phyloP scores from a whole-genome alignment of 2,329 filamentous ascomycete genomes.

The Dothistroma septosporum region DNA sequence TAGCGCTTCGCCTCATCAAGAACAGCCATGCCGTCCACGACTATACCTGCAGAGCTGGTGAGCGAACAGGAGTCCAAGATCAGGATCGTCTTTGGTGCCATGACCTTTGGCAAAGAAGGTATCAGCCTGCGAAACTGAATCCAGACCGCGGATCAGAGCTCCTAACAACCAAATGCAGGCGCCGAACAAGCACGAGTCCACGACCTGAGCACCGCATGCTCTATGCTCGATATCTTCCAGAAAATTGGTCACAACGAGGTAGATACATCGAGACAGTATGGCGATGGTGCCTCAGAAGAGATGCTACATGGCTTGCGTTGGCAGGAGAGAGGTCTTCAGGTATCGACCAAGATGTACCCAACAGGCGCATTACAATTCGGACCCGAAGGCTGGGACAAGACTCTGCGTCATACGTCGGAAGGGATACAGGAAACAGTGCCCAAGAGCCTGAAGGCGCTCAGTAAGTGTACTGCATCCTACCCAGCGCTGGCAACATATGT shows the following conservation, averaged over 20 bases:
- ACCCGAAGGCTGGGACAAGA: not conserved
- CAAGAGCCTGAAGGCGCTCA: constrained; percentile 64
- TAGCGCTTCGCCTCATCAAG: not conserved
- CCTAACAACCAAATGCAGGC: not conserved
- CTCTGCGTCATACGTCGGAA: not conserved
- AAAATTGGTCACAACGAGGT: constrained; percentile 1
- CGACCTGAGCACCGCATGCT: constrained; percentile 14
- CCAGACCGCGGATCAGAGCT: not conserved
- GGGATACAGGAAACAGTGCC: constrained; percentile 57
- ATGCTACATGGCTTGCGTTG: not conserved
- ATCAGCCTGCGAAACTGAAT: not conserved
- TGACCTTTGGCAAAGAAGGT: constrained; percentile 3
- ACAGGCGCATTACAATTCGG: not conserved
- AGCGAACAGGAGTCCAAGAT: not conserved
- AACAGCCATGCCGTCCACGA: not conserved
- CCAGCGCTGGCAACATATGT: too few species aligned
- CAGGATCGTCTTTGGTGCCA: not conserved
- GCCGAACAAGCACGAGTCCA: constrained; percentile 27
- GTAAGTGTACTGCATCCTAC: too few species aligned
- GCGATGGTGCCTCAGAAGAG: not conserved
- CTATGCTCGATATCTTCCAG: constrained; percentile 2
- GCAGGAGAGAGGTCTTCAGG: not conserved
- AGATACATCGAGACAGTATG: constrained; percentile 1
- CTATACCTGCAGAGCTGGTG: not conserved
- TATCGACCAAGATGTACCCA: not conserved